Evolutionary conservation across 2,329 filamentous ascomycete genomes (phyloP).

Genomic region (Aspergillus sp.): DNA sequence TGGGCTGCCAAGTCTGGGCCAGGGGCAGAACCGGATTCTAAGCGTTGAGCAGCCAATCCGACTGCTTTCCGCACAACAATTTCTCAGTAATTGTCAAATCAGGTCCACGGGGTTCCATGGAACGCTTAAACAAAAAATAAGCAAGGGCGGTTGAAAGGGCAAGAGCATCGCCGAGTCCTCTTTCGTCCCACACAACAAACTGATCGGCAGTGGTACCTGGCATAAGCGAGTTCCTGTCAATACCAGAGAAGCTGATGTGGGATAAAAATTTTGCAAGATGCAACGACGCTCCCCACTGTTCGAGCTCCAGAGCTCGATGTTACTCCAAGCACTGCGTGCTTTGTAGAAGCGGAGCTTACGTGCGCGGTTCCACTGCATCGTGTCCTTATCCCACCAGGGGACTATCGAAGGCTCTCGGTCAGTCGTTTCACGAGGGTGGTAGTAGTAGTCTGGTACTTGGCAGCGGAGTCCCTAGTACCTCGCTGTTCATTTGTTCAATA

Average conservation of each 20-base stretch:
- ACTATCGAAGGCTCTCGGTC: neutral
- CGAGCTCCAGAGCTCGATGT: neutral
- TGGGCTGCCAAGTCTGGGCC: conserved; percentile 4
- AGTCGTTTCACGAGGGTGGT: neutral
- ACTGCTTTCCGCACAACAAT: conserved; percentile 2
- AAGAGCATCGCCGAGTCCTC: neutral
- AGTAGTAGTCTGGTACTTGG: neutral
- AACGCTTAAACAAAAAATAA: neutral
- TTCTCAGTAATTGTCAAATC: neutral
- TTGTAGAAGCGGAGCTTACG: neutral
- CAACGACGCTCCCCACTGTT: neutral
- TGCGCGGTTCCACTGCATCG: neutral
- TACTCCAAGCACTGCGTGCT: neutral
- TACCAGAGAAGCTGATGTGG: neutral
- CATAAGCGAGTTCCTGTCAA: neutral
- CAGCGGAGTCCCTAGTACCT: neutral
- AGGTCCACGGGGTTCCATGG: neutral
- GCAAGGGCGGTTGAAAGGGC: neutral
- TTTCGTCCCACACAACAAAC: neutral
- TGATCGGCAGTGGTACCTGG: neutral
- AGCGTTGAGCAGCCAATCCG: neutral
- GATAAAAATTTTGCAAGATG: neutral
- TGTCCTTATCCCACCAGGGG: no score
- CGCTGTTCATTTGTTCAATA: neutral
- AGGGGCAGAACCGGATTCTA: neutral